phyloP scores from a whole-genome alignment of 345 rosid genomes.

The Schrenkiella parvula region DNA sequence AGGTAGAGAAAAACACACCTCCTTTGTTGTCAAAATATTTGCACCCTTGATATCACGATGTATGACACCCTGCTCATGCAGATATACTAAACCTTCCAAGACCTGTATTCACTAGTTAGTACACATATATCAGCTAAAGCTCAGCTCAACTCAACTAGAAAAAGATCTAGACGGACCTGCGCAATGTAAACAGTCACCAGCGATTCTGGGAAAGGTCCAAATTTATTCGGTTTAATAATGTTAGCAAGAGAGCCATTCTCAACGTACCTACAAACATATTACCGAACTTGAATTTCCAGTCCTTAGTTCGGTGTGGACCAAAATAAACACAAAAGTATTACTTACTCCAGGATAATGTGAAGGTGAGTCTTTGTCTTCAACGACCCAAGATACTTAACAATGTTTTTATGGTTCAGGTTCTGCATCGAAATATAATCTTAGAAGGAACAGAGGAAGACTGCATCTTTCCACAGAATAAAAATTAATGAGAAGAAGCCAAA shows the following conservation, averaged over 20 bases:
- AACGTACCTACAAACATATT: conserved; percentile 60
- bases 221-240: conserved; percentile 95
- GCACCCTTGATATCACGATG: conserved; percentile 99
- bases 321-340: conserved; percentile 14
- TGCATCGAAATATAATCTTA: conserved; percentile 34
- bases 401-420: conserved; percentile 97
- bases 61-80: conserved; percentile 98
- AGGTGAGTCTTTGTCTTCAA: conserved; percentile 89
- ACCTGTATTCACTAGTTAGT: conserved; percentile 50
- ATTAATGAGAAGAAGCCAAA: neutral
- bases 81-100: conserved; percentile 92
- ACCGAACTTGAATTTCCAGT: neutral
- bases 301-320: conserved; percentile 3
- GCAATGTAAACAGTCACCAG: conserved; percentile 96
- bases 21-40: conserved; percentile 93
- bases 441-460: neutral
- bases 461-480: neutral
- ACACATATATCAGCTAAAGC: conserved; percentile 9
- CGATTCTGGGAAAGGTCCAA: conserved; percentile 97
- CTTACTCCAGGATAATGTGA: conserved; percentile 98
- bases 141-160: conserved; percentile 17
- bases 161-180: conserved; percentile 56
- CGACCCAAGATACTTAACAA: conserved; percentile 95
- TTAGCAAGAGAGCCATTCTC: conserved; percentile 99
- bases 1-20: conserved; percentile 41